A percentile compares a stretch with the other conserved stretches of the same genome.
Evolutionary conservation across 139 green algal species (phyloP).

Genomic region (Medakamo hakoo): DNA sequence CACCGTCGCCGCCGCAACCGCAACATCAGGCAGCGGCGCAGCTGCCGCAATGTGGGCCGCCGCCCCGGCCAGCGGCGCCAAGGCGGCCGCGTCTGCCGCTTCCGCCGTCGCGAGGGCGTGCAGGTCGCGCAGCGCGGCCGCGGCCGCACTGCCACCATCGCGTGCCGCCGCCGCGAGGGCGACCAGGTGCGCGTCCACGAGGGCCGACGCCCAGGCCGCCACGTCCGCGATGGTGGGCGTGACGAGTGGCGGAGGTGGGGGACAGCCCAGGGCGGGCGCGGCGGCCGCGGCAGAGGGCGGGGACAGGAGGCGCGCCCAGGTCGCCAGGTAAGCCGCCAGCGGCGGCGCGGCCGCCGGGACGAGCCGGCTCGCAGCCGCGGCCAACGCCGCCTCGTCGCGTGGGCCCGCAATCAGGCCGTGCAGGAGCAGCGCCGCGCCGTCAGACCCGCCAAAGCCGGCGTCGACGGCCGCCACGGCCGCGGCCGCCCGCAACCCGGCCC

Average conservation of each 20-base stretch:
- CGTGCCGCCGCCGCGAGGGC: neutral
- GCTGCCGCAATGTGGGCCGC: neutral
- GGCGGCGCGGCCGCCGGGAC: too few species aligned
- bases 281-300: too few species aligned
- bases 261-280: neutral
- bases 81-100: neutral
- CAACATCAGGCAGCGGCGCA: neutral
- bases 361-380: neutral
- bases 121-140: neutral
- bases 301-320: neutral
- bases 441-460: too few species aligned
- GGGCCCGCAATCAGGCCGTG: neutral
- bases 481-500: too few species aligned
- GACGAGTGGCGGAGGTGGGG: neutral
- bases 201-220: neutral
- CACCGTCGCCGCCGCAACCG: too few species aligned
- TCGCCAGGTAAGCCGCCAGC: neutral
- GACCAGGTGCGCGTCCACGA: neutral
- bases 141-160: too few species aligned
- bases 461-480: neutral
- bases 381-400: neutral
- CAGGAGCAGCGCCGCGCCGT: neutral
- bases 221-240: neutral
- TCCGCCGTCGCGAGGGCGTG: neutral
- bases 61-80: neutral